Percentiles rank a stretch among this genome's conserved stretches.
Evolutionary conservation across 2,329 filamentous ascomycete species (phyloP).

Genomic region (Ophiocordyceps camponoti-floridani): DNA sequence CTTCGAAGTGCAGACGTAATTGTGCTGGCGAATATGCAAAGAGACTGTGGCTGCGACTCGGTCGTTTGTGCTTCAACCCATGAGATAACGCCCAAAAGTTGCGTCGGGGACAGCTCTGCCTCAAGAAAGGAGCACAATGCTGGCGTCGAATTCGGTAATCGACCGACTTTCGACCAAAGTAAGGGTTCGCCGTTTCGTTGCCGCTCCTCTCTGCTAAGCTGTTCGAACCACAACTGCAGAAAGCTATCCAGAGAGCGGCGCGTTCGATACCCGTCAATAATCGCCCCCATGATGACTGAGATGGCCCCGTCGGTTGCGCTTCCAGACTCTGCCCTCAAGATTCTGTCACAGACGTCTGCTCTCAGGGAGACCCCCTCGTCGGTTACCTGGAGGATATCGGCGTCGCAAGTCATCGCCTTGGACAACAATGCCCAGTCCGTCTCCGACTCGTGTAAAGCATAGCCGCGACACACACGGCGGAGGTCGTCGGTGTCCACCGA

Average conservation of each 20-base stretch:
- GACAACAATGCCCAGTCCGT: conserved; percentile 26
- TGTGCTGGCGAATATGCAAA: conserved; percentile 23
- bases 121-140: conserved; percentile 15
- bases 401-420: conserved; percentile 23
- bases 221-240: conserved; percentile 26
- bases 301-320: conserved; percentile 8
- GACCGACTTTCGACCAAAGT: conserved; percentile 15
- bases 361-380: conserved; percentile 21
- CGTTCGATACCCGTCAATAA: conserved; percentile 25
- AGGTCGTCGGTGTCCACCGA: conserved; percentile 21
- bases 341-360: conserved; percentile 19
- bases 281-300: conserved; percentile 19
- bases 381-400: conserved; percentile 25
- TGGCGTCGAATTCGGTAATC: conserved; percentile 4
- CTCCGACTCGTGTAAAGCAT: conserved; percentile 16
- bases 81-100: conserved; percentile 23
- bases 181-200: conserved; percentile 9
- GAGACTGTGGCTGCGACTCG: conserved; percentile 11
- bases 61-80: conserved; percentile 21
- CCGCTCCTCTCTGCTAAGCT: conserved; percentile 18
- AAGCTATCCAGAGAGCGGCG: conserved; percentile 26
- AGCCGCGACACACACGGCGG: conserved; percentile 21
- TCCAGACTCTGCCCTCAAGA: conserved; percentile 7
- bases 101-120: conserved; percentile 23
- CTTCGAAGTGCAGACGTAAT: conserved; percentile 22